Evolutionary conservation across 2,329 filamentous ascomycete species (phyloP).

Genomic region (Cladosporium sp.): DNA sequence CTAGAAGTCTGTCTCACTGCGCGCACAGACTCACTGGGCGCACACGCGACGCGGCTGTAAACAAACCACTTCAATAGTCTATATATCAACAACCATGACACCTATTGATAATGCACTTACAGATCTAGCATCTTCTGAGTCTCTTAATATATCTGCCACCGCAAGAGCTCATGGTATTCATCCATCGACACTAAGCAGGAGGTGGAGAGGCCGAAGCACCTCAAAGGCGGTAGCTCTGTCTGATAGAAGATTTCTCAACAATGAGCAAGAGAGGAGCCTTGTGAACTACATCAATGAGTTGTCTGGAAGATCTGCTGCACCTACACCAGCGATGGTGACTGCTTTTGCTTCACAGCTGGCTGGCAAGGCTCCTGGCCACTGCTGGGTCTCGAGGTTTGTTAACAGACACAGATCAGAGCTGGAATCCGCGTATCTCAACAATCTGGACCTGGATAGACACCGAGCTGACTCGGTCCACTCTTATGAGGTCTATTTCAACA

Average conservation of each 20-base stretch:
- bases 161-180: background rate
- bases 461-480: slow-evolving; percentile 20
- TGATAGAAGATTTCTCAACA: background rate
- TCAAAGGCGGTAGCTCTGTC: background rate
- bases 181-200: slow-evolving; percentile 1
- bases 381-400: slow-evolving; percentile 20
- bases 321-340: slow-evolving; percentile 18
- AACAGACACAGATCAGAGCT: slow-evolving; percentile 15
- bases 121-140: background rate
- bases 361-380: slow-evolving; percentile 9
- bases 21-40: too few species aligned
- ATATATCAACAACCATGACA: slow-evolving; percentile 1
- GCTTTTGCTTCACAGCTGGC: slow-evolving; percentile 18
- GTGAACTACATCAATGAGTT: slow-evolving; percentile 20
- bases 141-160: background rate
- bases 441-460: slow-evolving; percentile 19
- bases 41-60: too few species aligned
- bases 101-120: slow-evolving; percentile 7
- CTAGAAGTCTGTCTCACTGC: too few species aligned
- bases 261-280: slow-evolving; percentile 14
- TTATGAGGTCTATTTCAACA: slow-evolving; percentile 22
- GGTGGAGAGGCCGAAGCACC: background rate
- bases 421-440: slow-evolving; percentile 16
- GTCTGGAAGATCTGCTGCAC: slow-evolving; percentile 15
- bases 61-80: too few species aligned